Conservation (phyloP, 2,329 filamentous ascomycete species). For the Neurospora sp. region DNA sequence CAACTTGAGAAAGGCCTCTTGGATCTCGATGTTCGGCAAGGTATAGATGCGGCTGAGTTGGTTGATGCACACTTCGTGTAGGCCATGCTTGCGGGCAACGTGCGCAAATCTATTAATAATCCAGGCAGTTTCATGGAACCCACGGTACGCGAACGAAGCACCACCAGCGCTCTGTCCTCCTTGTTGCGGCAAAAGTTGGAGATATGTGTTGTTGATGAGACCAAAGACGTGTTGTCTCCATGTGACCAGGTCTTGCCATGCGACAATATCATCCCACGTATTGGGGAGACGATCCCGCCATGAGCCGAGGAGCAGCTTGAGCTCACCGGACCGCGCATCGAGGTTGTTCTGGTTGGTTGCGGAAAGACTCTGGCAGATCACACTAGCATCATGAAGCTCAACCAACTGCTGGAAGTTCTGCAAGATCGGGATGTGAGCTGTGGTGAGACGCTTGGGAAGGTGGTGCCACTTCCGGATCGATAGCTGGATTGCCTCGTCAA, state of each 20-base stretch:
- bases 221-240: slow-evolving; percentile 99
- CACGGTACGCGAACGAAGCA: slow-evolving; percentile 90
- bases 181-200: slow-evolving; percentile 70
- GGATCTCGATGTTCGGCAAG: slow-evolving; percentile 97
- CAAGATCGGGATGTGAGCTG: slow-evolving; percentile 86
- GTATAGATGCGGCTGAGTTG: slow-evolving; percentile 98
- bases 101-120: slow-evolving; percentile 99
- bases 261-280: slow-evolving; percentile 98
- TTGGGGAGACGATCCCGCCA: slow-evolving; percentile 96
- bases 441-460: slow-evolving; percentile 84
- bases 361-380: slow-evolving; percentile 86
- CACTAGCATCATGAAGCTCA: slow-evolving; percentile 91
- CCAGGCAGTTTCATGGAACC: slow-evolving; percentile 98
- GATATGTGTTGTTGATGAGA: slow-evolving; percentile 89
- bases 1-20: slow-evolving; percentile 95
- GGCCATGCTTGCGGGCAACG: slow-evolving; percentile 90
- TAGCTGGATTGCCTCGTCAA: slow-evolving; percentile 93
- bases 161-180: slow-evolving; percentile 73
- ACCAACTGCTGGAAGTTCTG: slow-evolving; percentile 98
- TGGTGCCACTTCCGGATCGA: slow-evolving; percentile 99
- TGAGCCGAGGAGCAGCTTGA: slow-evolving; percentile 85
- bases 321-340: slow-evolving; percentile 87
- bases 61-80: slow-evolving; percentile 94
- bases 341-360: slow-evolving; percentile 77
- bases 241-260: slow-evolving; percentile 98